phyloP scores from a whole-genome alignment of 257 asterid species.

The Solanum pinnatisectum region DNA sequence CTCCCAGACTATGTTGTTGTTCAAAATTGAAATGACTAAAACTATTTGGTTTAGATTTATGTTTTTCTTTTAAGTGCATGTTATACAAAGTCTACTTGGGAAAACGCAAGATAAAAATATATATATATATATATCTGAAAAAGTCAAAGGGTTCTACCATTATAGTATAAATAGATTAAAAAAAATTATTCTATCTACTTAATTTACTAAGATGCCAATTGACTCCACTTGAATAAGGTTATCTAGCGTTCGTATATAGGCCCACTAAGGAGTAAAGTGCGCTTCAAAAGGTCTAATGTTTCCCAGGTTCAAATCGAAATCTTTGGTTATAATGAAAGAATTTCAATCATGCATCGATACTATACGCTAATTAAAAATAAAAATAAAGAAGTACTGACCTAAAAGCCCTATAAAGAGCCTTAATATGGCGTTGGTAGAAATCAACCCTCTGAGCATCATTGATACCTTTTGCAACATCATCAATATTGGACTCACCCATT shows the following conservation, averaged over 20 bases:
- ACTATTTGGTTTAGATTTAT: not conserved
- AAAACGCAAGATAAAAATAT: accelerated
- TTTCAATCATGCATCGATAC: not conserved
- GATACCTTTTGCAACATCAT: not conserved
- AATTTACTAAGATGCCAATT: not conserved
- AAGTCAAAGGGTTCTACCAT: not conserved
- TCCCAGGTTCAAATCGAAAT: accelerated
- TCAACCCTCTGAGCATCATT: not conserved
- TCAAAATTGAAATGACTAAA: not conserved
- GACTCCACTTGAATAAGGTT: not conserved
- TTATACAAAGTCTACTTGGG: not conserved
- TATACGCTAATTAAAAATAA: not conserved
- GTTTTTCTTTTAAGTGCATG: not conserved
- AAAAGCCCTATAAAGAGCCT: not conserved
- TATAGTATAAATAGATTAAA: too few relatives aligned
- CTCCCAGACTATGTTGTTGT: too few relatives aligned
- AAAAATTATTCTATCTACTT: too few relatives aligned
- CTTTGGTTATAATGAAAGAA: not conserved
- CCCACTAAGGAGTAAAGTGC: not conserved
- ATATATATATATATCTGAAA: too few relatives aligned
- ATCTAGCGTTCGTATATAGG: not conserved
- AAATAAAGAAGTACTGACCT: not conserved
- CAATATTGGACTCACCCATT: not conserved
- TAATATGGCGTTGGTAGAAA: not conserved
- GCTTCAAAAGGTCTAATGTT: not conserved